Percentiles rank a stretch among this genome's conserved stretches.
These are phyloP conservation scores for Kappamyces sp. DNA, from an alignment of 192 early-diverging fungal genomes.

Conservation along the genomic window DNA sequence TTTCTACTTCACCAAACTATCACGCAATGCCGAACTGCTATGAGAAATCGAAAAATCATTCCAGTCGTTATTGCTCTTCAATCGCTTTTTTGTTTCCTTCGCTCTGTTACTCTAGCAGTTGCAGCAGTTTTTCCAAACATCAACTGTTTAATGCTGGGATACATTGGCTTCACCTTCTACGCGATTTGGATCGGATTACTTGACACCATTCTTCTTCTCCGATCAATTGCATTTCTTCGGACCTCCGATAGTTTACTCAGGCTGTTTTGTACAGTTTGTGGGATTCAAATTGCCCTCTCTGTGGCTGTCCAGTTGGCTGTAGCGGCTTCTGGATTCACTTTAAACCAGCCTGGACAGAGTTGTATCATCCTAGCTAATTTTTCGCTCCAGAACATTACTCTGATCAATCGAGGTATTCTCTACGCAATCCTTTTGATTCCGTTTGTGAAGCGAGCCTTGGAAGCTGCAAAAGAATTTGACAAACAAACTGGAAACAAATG, in stretches of 20 bases:
- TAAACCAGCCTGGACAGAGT: not conserved
- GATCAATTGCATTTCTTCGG: not conserved
- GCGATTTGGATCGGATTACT: conserved; percentile 7
- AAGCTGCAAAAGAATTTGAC: not conserved
- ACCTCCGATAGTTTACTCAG: not conserved
- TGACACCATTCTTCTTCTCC: not conserved
- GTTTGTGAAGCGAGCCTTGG: conserved; percentile 7
- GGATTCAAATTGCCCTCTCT: not conserved
- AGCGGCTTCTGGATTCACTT: conserved; percentile 1
- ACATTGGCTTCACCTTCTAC: conserved; percentile 9
- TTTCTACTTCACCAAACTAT: too few relatives aligned
- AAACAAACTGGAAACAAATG: not conserved
- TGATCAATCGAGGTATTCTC: conserved; percentile 11
- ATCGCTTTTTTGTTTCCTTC: conserved; percentile 3
- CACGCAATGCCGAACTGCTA: too few relatives aligned
- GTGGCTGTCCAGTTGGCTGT: not conserved
- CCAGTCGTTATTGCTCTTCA: conserved; percentile 1
- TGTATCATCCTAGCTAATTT: conserved; percentile 13
- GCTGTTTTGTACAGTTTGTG: not conserved
- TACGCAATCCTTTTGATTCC: not conserved
- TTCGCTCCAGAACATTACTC: not conserved
- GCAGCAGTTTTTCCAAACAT: conserved; percentile 1
- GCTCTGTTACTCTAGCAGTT: not conserved
- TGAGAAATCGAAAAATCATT: too few relatives aligned
- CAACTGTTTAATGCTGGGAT: conserved; percentile 6